Evolutionary conservation across 129 eudicot species (phyloP), one percentile per base, ranked within the genome.

Genomic region (Artemisia annua): DNA sequence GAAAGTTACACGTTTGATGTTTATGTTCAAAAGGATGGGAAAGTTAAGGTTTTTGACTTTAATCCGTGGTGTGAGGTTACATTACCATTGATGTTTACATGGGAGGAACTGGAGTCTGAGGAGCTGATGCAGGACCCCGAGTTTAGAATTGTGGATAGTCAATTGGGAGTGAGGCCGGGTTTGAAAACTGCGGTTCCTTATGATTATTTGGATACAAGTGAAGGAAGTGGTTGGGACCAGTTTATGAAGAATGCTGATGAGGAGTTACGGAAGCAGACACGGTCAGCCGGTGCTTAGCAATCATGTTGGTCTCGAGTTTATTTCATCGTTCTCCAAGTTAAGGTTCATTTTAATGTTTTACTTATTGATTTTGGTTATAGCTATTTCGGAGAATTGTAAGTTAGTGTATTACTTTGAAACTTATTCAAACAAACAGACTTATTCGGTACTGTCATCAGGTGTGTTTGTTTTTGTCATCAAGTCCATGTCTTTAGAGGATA

Each of bases 141-240:
- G 56, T 86, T 94, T 2, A 83, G 91, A 77, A 80, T 88, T 17
- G 89, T 94, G 48, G 97, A 90, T 75, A 73, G 92, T 72, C 85
- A 83, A 15, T 84, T 90, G 78, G 90, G 93, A 3, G 91, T 94
- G 3, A 88, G 93, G 13, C 96, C 98, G 1, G 93, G 98, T 74
- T 73, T 90, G 81, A 94, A 94, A 63, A 90, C 93, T 57, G 97
- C 97, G n/a, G 98, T 93, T 50, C 98, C 98, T 59, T 94, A 76
- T 71, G 98, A 94, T 84, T 94, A 90, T 76, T 75, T 94, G 78
- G 97, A 94, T 90, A 90, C 87, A 3, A 90, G 96, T 67, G 53
- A 78, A 11, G 98, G 98, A 59, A 94, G 98, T 80, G 97, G 98
- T n/a, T 94, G 98, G 98, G 98, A 94, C 77, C 93, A 94, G 74